Evolutionary conservation across 2,329 filamentous ascomycete species (phyloP).

Genomic region (Phaeomoniella chlamydospora): DNA sequence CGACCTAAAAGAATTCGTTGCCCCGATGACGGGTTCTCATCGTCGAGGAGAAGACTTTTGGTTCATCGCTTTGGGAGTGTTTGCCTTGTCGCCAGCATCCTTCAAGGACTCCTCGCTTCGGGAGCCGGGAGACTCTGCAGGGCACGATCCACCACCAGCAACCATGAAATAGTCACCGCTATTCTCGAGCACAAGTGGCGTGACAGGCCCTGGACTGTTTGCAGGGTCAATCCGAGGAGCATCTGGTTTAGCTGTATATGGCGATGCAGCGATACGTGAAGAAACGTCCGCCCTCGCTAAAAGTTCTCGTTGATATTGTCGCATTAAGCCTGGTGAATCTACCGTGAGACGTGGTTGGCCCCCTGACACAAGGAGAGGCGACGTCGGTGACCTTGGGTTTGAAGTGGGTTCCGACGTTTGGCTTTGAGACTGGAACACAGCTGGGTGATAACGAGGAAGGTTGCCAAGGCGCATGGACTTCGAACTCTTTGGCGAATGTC

Average conservation of each 20-base stretch:
- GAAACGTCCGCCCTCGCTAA: slow-evolving; percentile 19
- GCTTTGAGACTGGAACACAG: slow-evolving; percentile 23
- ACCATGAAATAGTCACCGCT: slow-evolving; percentile 20
- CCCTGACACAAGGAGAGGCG: slow-evolving; percentile 9
- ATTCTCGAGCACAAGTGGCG: slow-evolving; percentile 26
- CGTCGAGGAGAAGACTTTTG: neutral
- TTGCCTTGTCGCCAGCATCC: neutral
- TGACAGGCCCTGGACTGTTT: slow-evolving; percentile 30
- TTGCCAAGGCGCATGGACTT: slow-evolving; percentile 22
- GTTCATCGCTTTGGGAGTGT: neutral
- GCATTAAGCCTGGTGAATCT: slow-evolving; percentile 18
- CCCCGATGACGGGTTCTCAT: no score
- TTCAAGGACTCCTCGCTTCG: neutral
- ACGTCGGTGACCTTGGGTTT: slow-evolving; percentile 7
- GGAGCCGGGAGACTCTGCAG: neutral
- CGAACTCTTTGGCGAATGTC: slow-evolving; percentile 19
- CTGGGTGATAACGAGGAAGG: slow-evolving; percentile 30
- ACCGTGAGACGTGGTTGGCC: slow-evolving; percentile 10
- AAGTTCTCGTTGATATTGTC: slow-evolving; percentile 28
- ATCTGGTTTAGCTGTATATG: slow-evolving; percentile 19
- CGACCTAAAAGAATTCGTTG: no score
- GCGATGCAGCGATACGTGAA: slow-evolving; percentile 14
- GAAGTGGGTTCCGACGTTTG: slow-evolving; percentile 14
- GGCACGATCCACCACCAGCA: slow-evolving; percentile 2
- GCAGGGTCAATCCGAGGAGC: slow-evolving; percentile 29